These are phyloP conservation scores for Pseudevernia furfuracea DNA, from an alignment of 495 filamentous ascomycete genomes.

Conservation along the genomic window DNA sequence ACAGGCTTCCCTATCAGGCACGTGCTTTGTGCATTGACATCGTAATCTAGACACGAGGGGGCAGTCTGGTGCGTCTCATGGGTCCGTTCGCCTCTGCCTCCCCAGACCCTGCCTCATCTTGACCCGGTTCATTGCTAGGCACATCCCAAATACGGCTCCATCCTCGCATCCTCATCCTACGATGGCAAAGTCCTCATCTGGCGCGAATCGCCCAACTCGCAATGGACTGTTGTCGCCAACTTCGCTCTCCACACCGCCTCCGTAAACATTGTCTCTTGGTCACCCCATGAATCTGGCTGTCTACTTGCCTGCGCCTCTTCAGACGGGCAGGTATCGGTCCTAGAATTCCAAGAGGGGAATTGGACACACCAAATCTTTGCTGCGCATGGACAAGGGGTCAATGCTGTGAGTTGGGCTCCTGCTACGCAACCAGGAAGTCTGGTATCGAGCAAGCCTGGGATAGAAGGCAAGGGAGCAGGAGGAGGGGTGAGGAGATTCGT, in stretches of 20 bases:
- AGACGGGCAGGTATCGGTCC: slow-evolving; percentile 84
- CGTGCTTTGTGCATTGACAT: slow-evolving; percentile 18
- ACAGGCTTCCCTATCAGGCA: not conserved
- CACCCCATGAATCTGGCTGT: slow-evolving; percentile 92
- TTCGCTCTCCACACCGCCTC: slow-evolving; percentile 86
- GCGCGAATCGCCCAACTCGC: slow-evolving; percentile 66
- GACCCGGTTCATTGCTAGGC: slow-evolving; percentile 42
- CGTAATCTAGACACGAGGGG: slow-evolving; percentile 68
- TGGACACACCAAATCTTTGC: slow-evolving; percentile 81
- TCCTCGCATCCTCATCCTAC: slow-evolving; percentile 88
- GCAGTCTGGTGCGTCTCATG: slow-evolving; percentile 95
- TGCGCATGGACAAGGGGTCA: slow-evolving; percentile 87
- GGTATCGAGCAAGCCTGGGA: slow-evolving; percentile 54
- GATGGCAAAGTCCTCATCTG: slow-evolving; percentile 98
- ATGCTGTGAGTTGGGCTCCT: slow-evolving; percentile 92
- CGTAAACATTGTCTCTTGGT: slow-evolving; percentile 94
- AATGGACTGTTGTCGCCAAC: slow-evolving; percentile 79
- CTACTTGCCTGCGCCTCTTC: slow-evolving; percentile 89
- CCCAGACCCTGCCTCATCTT: not conserved
- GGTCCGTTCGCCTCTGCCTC: slow-evolving; percentile 40
- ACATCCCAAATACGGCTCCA: slow-evolving; percentile 96
- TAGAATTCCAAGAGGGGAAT: slow-evolving; percentile 91
- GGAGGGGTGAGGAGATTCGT: slow-evolving; percentile 68
- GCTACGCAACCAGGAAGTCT: slow-evolving; percentile 70
- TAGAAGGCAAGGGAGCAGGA: slow-evolving; percentile 31